Percentiles rank a stretch among this genome's conserved stretches.
Evolutionary conservation across 2,329 filamentous ascomycete species (phyloP).

Genomic region (Cladophialophora exuberans): DNA sequence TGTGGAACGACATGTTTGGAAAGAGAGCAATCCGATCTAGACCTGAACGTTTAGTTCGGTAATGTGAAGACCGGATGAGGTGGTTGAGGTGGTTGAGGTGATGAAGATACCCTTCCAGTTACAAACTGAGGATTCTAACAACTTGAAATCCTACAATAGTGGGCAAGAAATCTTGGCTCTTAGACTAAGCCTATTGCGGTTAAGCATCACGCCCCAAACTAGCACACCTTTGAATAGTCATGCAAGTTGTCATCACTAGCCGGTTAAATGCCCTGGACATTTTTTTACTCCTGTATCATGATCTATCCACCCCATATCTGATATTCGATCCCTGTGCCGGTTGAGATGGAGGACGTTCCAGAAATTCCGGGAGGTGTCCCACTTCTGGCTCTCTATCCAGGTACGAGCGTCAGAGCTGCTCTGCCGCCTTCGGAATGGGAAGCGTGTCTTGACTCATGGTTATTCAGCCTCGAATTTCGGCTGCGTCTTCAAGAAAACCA

Average conservation of each 20-base stretch:
- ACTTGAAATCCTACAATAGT: too few species aligned
- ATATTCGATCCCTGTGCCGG: too few species aligned
- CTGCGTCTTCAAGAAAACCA: conserved; percentile 61
- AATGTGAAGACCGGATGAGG: conserved; percentile 83
- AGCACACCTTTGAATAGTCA: too few species aligned
- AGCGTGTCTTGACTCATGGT: conserved; percentile 76
- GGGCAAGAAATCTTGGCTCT: conserved; percentile 25
- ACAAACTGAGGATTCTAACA: too few species aligned
- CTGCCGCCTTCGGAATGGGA: conserved; percentile 76
- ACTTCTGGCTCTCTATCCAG: conserved; percentile 76
- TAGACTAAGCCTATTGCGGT: neutral
- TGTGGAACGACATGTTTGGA: conserved; percentile 86
- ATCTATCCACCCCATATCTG: too few species aligned
- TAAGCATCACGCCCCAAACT: too few species aligned
- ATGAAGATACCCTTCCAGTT: too few species aligned
- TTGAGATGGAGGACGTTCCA: conserved; percentile 24
- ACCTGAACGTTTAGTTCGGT: conserved; percentile 79
- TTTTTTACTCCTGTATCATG: too few species aligned
- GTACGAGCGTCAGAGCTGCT: conserved; percentile 65
- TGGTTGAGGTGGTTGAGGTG: conserved; percentile 24
- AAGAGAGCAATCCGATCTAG: conserved; percentile 65
- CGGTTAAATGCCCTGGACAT: too few species aligned
- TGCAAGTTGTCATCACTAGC: too few species aligned
- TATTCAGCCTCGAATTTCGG: conserved; percentile 67
- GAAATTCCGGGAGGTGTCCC: conserved; percentile 53